Evolutionary conservation across 2,329 filamentous ascomycete genomes (phyloP).

Genomic region (Pseudogymnoascus sp.): DNA sequence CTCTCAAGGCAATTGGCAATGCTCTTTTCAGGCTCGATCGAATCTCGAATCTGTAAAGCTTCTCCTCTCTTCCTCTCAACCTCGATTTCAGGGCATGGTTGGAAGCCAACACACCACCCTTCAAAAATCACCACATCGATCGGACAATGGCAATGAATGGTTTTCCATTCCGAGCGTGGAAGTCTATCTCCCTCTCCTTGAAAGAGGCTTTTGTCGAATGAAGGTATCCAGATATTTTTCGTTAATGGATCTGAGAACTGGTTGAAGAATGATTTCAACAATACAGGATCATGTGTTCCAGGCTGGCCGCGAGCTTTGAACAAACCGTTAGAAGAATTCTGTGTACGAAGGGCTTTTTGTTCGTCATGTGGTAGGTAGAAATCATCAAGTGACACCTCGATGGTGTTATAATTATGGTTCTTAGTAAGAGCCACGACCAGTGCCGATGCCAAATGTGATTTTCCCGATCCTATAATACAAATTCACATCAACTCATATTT

Average conservation of each 20-base stretch:
- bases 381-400: constrained; percentile 55
- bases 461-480: not conserved
- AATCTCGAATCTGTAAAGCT: constrained; percentile 29
- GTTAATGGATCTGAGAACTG: not conserved
- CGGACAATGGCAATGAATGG: constrained; percentile 28
- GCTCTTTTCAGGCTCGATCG: not conserved
- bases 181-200: constrained; percentile 57
- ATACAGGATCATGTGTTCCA: constrained; percentile 37
- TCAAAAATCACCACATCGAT: constrained; percentile 57
- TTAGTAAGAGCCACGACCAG: not conserved
- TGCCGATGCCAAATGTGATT: not conserved
- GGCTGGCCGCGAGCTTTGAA: constrained; percentile 79
- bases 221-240: constrained; percentile 39
- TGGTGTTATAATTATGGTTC: not conserved
- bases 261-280: constrained; percentile 12
- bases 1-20: not conserved
- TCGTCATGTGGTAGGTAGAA: constrained; percentile 71
- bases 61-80: constrained; percentile 41
- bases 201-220: constrained; percentile 60
- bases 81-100: constrained; percentile 40
- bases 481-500: not conserved
- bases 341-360: constrained; percentile 56
- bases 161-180: constrained; percentile 43
- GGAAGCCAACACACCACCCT: constrained; percentile 67
- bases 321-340: constrained; percentile 64